Evolutionary conservation across 371 early-diverging fungal genomes (phyloP).

Genomic region (Haplosporangium sp.): DNA sequence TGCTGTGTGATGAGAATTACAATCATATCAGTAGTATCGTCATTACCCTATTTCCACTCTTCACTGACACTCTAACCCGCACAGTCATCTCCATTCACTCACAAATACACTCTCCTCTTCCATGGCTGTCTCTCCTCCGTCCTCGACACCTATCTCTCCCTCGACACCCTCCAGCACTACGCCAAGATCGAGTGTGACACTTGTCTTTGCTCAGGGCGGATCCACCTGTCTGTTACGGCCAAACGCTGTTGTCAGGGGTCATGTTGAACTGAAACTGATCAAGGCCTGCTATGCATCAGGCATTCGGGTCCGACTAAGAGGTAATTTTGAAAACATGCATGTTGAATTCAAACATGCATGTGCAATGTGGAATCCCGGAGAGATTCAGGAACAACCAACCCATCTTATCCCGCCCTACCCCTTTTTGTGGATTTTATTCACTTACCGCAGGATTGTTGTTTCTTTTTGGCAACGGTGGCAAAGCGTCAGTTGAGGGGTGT

Average conservation of each 20-base stretch:
- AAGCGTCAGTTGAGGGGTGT: neutral
- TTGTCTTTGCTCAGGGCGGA: conserved; percentile 60
- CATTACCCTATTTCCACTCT: conserved; percentile 24
- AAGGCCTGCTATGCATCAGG: conserved; percentile 47
- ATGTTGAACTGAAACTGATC: conserved; percentile 52
- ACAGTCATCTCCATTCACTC: neutral
- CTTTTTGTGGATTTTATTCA: neutral
- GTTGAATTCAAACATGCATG: neutral
- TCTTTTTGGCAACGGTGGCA: neutral
- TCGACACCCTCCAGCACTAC: conserved; percentile 5
- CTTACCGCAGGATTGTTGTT: too few species aligned
- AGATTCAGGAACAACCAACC: neutral
- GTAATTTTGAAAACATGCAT: conserved; percentile 15
- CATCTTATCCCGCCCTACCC: neutral
- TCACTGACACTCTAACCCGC: neutral
- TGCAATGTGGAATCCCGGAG: conserved; percentile 5
- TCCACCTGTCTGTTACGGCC: conserved; percentile 80
- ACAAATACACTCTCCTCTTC: neutral
- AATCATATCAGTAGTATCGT: conserved; percentile 45
- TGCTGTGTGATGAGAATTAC: neutral
- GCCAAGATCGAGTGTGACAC: conserved; percentile 28
- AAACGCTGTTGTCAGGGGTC: conserved; percentile 56
- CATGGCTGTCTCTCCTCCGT: conserved; percentile 32
- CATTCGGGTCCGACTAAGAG: conserved; percentile 43
- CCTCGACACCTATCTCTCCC: conserved; percentile 38